Evolutionary conservation across 805 yeast genomes (phyloP), one percentile per base, ranked within the genome.

Genomic region (Metschnikowia aberdeeniae): DNA sequence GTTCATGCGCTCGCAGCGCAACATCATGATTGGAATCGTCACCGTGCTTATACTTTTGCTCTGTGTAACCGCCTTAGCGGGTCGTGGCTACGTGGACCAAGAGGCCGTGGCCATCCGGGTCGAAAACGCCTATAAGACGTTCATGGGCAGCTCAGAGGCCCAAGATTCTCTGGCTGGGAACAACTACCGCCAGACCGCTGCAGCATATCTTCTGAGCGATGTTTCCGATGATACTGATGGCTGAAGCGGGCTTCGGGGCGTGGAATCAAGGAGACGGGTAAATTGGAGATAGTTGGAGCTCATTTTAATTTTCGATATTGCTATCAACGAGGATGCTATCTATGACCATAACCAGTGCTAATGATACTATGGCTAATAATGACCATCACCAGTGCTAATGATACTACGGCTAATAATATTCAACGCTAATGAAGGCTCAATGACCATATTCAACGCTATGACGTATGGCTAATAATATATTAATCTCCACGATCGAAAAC

Each of bases 1-100:
- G 37, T 44, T 69, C 40, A 65, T 70, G 52, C 56, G 66, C 43
- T 60, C 64, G 9, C 73, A 66, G 48, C 53, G 66, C 32, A 51
- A 60, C 38, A 48, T 68, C 20, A 49, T 59, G 6, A 11, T 63
- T 11, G 28, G 54, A 6, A 58, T 67, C 6, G 39, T 62, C 8
- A 40, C 63, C 7, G 45, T 51, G 12, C 56, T 70, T 24, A 38
- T 59, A 1, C 13, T 54, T 9, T 38, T 68, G 24, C 51, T 70
- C 27, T 29, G 64, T 5, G 47, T 67, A 11, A 58, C 67, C 1
- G 58, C 68, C 1, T 22, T 56, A 19, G 50, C 66, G 5, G 71
- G 66, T 20, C 71, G 60, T 44, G 44, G 56, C 17, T 59, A 60
- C 17, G 52, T 51, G 27, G 45, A 39, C 22, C 44, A 29, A 13